These are phyloP conservation scores for Lecanicillium sp. DNA, from an alignment of 2,329 filamentous ascomycete genomes.

Conservation along the genomic window DNA sequence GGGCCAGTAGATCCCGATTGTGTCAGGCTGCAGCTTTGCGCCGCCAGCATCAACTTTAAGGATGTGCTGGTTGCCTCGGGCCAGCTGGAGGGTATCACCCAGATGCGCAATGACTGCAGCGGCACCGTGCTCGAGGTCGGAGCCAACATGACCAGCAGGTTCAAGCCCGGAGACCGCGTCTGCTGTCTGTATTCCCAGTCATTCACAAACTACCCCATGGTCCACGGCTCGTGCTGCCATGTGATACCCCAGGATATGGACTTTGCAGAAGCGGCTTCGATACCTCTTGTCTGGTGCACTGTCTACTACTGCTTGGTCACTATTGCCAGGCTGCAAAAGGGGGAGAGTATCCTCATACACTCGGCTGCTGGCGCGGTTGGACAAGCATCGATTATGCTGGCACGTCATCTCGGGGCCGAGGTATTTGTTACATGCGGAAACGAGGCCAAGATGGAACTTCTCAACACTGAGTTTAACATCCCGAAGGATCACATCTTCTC, in stretches of 20 bases:
- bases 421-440: constrained; percentile 25
- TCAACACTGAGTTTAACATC: constrained; percentile 24
- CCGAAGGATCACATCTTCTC: constrained; percentile 28
- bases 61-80: constrained; percentile 31
- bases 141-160: constrained; percentile 18
- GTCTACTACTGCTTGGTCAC: constrained; percentile 14
- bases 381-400: constrained; percentile 25
- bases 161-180: constrained; percentile 24
- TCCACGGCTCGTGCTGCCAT: constrained; percentile 14
- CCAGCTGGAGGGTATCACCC: constrained; percentile 22
- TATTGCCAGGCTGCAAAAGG: constrained; percentile 24
- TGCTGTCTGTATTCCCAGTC: constrained; percentile 14
- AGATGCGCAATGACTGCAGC: constrained; percentile 28
- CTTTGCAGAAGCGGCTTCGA: constrained; percentile 15
- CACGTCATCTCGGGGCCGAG: constrained; percentile 20
- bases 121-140: constrained; percentile 28
- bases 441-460: constrained; percentile 24
- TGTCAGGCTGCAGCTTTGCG: constrained; percentile 16
- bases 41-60: constrained; percentile 29
- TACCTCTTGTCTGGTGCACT: constrained; percentile 18
- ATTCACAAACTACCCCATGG: constrained; percentile 16
- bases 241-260: constrained; percentile 13
- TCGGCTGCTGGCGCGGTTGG: constrained; percentile 26
- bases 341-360: constrained; percentile 30
- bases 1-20: constrained; percentile 15